Evolutionary conservation across 805 yeast species (phyloP), one percentile per base, ranked within the genome.

Genomic region (Sungouiozyma ichnusensis): DNA sequence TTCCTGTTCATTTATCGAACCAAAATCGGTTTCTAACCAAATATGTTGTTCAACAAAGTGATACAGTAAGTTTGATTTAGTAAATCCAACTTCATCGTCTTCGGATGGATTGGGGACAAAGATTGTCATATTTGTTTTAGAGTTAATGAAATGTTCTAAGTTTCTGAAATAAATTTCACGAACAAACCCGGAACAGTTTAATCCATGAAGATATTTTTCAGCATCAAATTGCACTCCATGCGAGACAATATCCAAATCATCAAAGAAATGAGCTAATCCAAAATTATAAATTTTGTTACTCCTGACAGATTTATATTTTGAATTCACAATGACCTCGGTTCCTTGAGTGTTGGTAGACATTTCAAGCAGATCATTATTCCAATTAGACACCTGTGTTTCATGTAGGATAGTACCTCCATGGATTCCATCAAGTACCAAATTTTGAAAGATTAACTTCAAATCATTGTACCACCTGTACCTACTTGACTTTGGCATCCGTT

Each of bases 91-190:
- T 40, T 67, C 71, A 39, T 54, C 55, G 36, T 45, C 44, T 37
- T 65, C 67, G 9, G 66, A 52, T 15, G 62, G 58, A 31, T 52
- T 56, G 1, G 74, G 68, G 6, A 85, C 67, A 42, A 88, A 74
- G 1, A 88, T 65, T 0, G 94, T 81, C 17, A 48, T 38, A 15
- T 49, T 44, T 53, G 78, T 82, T 20, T 71, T 64, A 0, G 60
- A 27, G 0, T 68, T 55, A 15, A 88, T 72, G 38, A 85, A 60
- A 36, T 70, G 47, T 2, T 67, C 61, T 16, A 85, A 60, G 11
- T 73, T 70, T 44, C 87, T 72, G 41, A 84, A 73, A 36, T 74
- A 67, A 14, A 85, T 49, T 51, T 85, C 94, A n/a, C 73, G 70
- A 4, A 84, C 88, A 56, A 85, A 77, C 20, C 67, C 67, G 2